Conservation (phyloP, 176 grass and related monocot species). For the Guadua angustifolia region DNA sequence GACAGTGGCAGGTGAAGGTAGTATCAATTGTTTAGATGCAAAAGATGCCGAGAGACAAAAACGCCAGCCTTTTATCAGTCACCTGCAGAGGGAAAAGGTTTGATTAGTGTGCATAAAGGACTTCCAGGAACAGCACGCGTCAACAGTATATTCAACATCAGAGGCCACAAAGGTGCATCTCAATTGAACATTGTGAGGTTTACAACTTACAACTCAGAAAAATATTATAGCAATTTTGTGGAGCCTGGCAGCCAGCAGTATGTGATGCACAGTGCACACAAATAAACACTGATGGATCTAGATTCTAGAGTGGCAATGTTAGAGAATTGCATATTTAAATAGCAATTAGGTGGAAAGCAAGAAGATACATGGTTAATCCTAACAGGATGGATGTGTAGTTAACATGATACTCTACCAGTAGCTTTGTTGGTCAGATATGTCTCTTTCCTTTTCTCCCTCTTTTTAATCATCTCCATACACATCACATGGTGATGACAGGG, state of each 20-base stretch:
- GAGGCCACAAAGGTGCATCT: constrained; percentile 12
- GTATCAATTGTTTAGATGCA: too few relatives aligned
- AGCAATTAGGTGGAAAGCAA: background rate
- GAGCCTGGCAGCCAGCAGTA: background rate
- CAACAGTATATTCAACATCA: constrained; percentile 22
- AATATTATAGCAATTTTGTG: background rate
- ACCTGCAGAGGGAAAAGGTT: too few relatives aligned
- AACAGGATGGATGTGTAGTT: background rate
- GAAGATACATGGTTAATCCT: constrained; percentile 9
- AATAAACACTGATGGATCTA: background rate
- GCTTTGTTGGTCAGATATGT: constrained; percentile 23
- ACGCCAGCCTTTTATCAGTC: too few relatives aligned
- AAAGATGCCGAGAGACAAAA: too few relatives aligned
- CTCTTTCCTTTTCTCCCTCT: background rate
- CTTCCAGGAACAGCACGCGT: background rate
- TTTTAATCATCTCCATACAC: constrained; percentile 28
- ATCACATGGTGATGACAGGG: constrained; percentile 32
- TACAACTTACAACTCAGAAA: background rate
- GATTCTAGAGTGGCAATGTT: background rate
- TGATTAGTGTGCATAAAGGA: background rate
- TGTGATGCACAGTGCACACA: background rate
- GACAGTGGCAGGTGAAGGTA: too few relatives aligned
- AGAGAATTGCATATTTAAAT: background rate
- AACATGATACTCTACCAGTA: background rate
- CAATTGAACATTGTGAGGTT: background rate